These are phyloP conservation scores for Eucalyptus pauciflora DNA, from an alignment of 345 rosid species.

Conservation along the genomic window DNA sequence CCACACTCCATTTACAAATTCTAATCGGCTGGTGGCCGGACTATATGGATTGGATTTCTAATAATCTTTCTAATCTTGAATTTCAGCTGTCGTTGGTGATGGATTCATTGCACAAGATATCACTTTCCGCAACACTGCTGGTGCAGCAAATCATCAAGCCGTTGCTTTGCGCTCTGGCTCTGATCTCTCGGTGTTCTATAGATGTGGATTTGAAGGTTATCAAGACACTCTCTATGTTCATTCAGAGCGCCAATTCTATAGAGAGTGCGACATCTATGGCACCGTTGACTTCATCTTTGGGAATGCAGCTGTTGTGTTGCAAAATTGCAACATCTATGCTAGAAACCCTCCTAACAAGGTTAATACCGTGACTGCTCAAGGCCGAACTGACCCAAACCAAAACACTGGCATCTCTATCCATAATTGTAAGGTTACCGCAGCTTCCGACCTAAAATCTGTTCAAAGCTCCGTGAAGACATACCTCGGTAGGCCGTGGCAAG, in stretches of 20 bases:
- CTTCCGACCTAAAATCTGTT: slow-evolving; percentile 34
- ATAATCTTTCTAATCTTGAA: neutral
- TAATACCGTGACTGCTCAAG: slow-evolving; percentile 47
- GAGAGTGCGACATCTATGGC: slow-evolving; percentile 50
- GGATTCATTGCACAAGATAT: neutral
- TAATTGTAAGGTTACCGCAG: slow-evolving; percentile 38
- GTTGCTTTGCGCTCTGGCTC: slow-evolving; percentile 66
- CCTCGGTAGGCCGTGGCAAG: slow-evolving; percentile 53
- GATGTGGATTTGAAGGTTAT: slow-evolving; percentile 50
- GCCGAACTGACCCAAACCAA: slow-evolving; percentile 50
- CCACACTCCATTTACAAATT: neutral
- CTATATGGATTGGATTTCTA: neutral
- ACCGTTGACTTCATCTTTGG: slow-evolving; percentile 56
- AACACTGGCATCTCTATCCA: slow-evolving; percentile 58
- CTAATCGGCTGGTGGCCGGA: neutral
- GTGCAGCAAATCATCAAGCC: slow-evolving; percentile 33
- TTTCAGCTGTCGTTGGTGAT: neutral
- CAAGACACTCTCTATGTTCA: slow-evolving; percentile 69
- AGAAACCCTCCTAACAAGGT: slow-evolving; percentile 31
- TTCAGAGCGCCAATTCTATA: slow-evolving; percentile 58
- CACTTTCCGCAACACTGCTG: neutral
- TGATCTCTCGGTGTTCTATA: slow-evolving; percentile 54
- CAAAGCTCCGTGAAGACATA: slow-evolving; percentile 39
- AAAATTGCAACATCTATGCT: slow-evolving; percentile 43
- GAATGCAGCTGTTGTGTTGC: slow-evolving; percentile 48